A percentile compares a stretch with the other conserved stretches of the same genome.
These are phyloP conservation scores for Penicillium taxi DNA, from an alignment of 495 filamentous ascomycete genomes.

Conservation along the genomic window DNA sequence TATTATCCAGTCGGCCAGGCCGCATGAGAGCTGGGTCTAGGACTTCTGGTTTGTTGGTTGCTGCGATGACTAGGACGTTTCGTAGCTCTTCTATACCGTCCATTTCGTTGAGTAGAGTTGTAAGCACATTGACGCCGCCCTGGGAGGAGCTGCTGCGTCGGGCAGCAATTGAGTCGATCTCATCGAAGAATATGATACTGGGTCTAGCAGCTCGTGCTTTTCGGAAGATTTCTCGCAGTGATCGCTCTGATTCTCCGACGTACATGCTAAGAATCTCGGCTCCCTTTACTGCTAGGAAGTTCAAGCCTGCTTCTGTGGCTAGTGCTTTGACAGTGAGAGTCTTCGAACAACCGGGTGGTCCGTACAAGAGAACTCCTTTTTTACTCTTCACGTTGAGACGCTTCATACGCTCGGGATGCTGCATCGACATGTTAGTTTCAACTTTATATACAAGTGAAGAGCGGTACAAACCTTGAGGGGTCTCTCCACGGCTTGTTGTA, in stretches of 20 bases:
- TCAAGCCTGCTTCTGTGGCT: slow-evolving; percentile 83
- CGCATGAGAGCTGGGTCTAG: slow-evolving; percentile 84
- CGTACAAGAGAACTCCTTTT: slow-evolving; percentile 85
- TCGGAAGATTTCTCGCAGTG: slow-evolving; percentile 78
- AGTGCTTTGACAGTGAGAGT: slow-evolving; percentile 89
- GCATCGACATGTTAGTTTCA: slow-evolving; percentile 6
- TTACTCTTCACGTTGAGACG: slow-evolving; percentile 56
- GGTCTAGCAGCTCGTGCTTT: slow-evolving; percentile 80
- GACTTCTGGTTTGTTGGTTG: slow-evolving; percentile 82
- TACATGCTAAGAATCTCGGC: slow-evolving; percentile 96
- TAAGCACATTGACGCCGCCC: slow-evolving; percentile 70
- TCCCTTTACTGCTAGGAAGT: slow-evolving; percentile 95
- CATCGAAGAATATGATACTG: slow-evolving; percentile 96
- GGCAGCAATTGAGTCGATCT: slow-evolving; percentile 90
- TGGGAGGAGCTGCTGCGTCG: slow-evolving; percentile 50
- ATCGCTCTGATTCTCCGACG: slow-evolving; percentile 90
- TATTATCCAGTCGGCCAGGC: slow-evolving; percentile 77
- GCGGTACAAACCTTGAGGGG: slow-evolving; percentile 50
- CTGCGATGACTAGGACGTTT: slow-evolving; percentile 84
- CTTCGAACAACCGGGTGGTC: slow-evolving; percentile 93
- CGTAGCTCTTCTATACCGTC: slow-evolving; percentile 84
- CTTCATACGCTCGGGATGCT: slow-evolving; percentile 53
- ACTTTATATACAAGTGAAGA: not conserved
- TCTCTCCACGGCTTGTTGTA: slow-evolving; percentile 57
- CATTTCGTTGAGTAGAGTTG: slow-evolving; percentile 91